Conservation (phyloP, 192 early-diverging fungal species). For the Spinellus fusiger region DNA sequence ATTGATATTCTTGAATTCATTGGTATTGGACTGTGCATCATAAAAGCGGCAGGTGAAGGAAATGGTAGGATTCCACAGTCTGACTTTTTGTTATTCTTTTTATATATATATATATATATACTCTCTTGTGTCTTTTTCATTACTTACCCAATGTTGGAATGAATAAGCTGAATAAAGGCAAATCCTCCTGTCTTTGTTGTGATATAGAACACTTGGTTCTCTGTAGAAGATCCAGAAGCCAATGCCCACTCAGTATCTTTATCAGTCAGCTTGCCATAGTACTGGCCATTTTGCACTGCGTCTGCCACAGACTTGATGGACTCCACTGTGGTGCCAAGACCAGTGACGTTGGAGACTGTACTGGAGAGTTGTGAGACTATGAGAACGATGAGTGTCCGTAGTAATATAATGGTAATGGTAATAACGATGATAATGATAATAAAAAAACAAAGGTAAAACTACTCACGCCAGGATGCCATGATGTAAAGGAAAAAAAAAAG, state of each 20-base stretch:
- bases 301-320: conserved; percentile 31
- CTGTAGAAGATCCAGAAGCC: conserved; percentile 71
- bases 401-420: neutral
- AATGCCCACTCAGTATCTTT: conserved; percentile 66
- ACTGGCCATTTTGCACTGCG: conserved; percentile 31
- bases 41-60: conserved; percentile 74
- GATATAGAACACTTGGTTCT: conserved; percentile 86
- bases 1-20: conserved; percentile 68
- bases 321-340: conserved; percentile 20
- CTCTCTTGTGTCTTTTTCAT: neutral
- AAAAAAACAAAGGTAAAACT: neutral
- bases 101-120: neutral
- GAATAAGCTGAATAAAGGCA: conserved; percentile 87
- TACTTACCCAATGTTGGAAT: conserved; percentile 73
- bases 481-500: neutral
- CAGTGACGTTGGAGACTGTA: conserved; percentile 28
- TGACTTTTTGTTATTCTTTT: neutral
- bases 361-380: conserved; percentile 30
- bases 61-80: conserved; percentile 52
- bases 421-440: neutral
- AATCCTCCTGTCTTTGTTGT: conserved; percentile 65
- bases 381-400: neutral
- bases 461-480: conserved; percentile 24
- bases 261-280: conserved; percentile 42
- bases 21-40: conserved; percentile 52